Base-by-base conservation (phyloP, 2,329 filamentous ascomycete genomes). In the Fusarium paranaense region DNA sequence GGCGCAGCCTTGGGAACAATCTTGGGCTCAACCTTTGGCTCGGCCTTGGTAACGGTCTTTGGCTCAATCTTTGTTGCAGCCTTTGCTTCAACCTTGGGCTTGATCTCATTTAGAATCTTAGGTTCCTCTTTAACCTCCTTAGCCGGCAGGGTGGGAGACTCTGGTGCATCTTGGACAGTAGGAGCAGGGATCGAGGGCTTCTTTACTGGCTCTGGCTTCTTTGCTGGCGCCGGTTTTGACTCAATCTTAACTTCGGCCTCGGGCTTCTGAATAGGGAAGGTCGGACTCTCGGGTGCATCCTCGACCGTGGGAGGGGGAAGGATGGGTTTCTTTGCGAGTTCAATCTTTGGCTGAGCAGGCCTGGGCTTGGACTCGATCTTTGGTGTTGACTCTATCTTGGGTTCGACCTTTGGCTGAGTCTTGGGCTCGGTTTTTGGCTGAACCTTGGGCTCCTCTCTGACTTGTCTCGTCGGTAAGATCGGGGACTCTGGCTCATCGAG, bases 111-210 rank as follows among this genome's bases (percentile, higher is more conserved):
- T 9, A 58, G n/a, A 6, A 42, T 18, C 10, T 50, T 32, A 0
- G 22, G 13, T 11, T 47, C 25, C 14, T 61, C 60, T 30, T 22
- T 57, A 3, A 7, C 22, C 4, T 57, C 9, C 25, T 37, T 71
- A 10, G 14, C 35, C 13, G 69, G 61, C 5, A 66, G 35, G 22
- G 58, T n/a, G 0, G 68, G 42, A 5, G 59, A 50, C 18, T 59
- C 40, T 11, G 71, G 32, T 22, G 62, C 47, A 10, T 45, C 20
- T 18, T 54, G 40, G n/a, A 52, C 47, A 4, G 18, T 25, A 6
- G 64, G 64, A 6, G 57, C 56, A 6, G 66, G 45, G 5, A 67
- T 42, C 13, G 69, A 52, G 22, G 72, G 65, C 6, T 52, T 50
- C 8, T 35, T 32, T 16, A 3, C 22, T 32, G n/a, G 50, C 30